Evolutionary conservation across 371 early-diverging fungal species (phyloP).

Genomic region (Mucor velutinosus): DNA sequence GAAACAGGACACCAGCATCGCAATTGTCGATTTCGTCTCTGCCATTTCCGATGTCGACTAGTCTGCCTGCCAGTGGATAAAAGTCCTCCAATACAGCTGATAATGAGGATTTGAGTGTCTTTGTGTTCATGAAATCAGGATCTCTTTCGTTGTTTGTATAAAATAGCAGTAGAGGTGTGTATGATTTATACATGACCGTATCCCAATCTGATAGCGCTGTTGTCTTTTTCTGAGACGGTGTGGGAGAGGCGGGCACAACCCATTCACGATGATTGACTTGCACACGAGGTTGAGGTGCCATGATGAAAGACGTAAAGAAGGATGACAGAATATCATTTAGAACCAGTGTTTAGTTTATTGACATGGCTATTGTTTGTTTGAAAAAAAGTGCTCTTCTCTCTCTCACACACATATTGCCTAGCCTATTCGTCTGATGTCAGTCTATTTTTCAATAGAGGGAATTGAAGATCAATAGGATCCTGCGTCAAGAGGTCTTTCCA

Average conservation of each 20-base stretch:
- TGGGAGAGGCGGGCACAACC: slow-evolving; percentile 27
- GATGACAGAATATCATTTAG: not conserved
- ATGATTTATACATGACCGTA: slow-evolving; percentile 48
- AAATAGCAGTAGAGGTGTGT: slow-evolving; percentile 40
- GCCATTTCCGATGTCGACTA: slow-evolving; percentile 40
- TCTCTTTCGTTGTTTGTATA: slow-evolving; percentile 25
- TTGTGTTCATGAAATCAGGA: slow-evolving; percentile 39
- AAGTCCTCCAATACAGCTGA: slow-evolving; percentile 26
- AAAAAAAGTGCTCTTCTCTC: too few species aligned
- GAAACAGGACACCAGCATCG: slow-evolving; percentile 41
- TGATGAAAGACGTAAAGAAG: not conserved
- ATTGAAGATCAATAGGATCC: slow-evolving; percentile 30
- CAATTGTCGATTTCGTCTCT: slow-evolving; percentile 38
- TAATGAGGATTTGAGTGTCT: slow-evolving; percentile 18
- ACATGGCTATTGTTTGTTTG: not conserved
- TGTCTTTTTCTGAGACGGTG: slow-evolving; percentile 16
- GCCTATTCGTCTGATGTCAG: not conserved
- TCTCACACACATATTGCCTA: too few species aligned
- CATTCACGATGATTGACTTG: slow-evolving; percentile 18
- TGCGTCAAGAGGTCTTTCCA: slow-evolving; percentile 28
- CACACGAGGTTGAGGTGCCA: slow-evolving; percentile 23
- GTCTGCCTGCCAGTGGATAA: slow-evolving; percentile 42
- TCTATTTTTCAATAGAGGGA: slow-evolving; percentile 19
- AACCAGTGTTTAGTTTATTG: not conserved
- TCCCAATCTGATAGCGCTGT: slow-evolving; percentile 44